Base-by-base conservation (phyloP, 805 yeast species). In the Wickerhamomyces queroliae region DNA sequence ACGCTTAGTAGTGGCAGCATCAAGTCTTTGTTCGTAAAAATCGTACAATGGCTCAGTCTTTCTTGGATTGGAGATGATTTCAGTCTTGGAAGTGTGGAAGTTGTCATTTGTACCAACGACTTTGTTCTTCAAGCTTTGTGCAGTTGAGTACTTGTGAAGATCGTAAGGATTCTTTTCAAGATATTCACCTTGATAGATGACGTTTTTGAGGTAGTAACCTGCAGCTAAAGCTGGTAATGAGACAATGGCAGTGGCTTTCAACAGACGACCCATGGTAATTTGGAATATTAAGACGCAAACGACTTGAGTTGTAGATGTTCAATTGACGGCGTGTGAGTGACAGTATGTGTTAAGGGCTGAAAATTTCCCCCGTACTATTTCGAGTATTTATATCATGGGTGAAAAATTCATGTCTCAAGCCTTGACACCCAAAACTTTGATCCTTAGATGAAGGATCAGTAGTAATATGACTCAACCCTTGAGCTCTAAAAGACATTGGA, bases 21-120 rank as follows among this genome's bases (percentile, higher is more conserved):
- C 49, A 17, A 51, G 11, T 23, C 38, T 45, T 29, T 41, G 46
- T 38, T 51, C 53, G 34, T 43, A 51, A 39, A 39, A 51, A 36
- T 51, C 55, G 18, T 35, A 48, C 17, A 41, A 24, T 7, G 37
- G 40, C 4, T 42, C 42, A 36, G 43, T 49, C 13, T 33, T 29
- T 9, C 45, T n/a, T 25, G 53, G 55, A 28, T 50, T 50, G 10
- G 36, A 12, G 6, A 41, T n/a, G 31, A 38, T 42, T 2, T 23
- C 12, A 2, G 43, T 37, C n/a, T 38, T 36, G 22, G 37, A 47
- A 12, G 25, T 23, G 10, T 19, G 10, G 8, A 45, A 30, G 18
- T 48, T 48, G 19, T 50, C 49, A 29, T 16, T 11, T 5, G 42
- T 21, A 6, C 47, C 48, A 16, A 22, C 3, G 3, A 48, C 5